A percentile compares a stretch with the other conserved stretches of the same genome.
Conservation (phyloP, 352 stramenopile genomes). For the Globisporangium heterothallicum region DNA sequence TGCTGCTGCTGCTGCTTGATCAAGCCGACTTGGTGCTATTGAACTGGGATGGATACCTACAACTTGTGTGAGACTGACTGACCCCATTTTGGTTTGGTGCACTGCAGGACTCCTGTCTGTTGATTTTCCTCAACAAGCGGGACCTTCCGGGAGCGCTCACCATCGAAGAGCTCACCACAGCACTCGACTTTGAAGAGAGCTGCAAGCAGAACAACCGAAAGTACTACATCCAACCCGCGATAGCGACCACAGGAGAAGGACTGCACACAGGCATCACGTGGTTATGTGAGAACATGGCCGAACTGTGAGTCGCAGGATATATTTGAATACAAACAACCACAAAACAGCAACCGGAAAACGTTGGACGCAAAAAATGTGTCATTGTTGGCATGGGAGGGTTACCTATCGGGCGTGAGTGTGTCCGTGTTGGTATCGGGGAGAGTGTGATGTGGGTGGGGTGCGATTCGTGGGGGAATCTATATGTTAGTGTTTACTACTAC, state of each 20-base stretch:
- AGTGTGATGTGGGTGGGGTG: too few species aligned
- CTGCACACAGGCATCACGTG: constrained; percentile 69
- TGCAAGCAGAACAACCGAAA: constrained; percentile 42
- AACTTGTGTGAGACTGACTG: not conserved
- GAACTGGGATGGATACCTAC: not conserved
- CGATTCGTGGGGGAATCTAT: not conserved
- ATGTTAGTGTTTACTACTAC: not conserved
- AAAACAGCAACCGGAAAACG: not conserved
- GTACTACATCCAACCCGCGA: constrained; percentile 55
- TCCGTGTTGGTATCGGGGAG: too few species aligned
- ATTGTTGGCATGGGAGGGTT: not conserved
- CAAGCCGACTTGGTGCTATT: too few species aligned
- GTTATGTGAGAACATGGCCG: constrained; percentile 76
- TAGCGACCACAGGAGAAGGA: constrained; percentile 74
- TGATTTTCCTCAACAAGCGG: constrained; percentile 77
- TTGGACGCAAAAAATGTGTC: not conserved
- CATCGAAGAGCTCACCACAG: constrained; percentile 40
- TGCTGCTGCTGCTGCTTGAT: not conserved
- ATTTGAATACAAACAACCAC: constrained; percentile 10
- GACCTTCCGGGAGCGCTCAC: constrained; percentile 49
- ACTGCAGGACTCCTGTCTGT: constrained; percentile 38
- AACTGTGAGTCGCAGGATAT: constrained; percentile 24
- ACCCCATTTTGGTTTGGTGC: not conserved
- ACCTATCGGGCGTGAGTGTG: too few species aligned
- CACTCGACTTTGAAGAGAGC: constrained; percentile 47